Conservation (phyloP, 2,329 filamentous ascomycete species). For the Phaeophleospora eucalypticola region DNA sequence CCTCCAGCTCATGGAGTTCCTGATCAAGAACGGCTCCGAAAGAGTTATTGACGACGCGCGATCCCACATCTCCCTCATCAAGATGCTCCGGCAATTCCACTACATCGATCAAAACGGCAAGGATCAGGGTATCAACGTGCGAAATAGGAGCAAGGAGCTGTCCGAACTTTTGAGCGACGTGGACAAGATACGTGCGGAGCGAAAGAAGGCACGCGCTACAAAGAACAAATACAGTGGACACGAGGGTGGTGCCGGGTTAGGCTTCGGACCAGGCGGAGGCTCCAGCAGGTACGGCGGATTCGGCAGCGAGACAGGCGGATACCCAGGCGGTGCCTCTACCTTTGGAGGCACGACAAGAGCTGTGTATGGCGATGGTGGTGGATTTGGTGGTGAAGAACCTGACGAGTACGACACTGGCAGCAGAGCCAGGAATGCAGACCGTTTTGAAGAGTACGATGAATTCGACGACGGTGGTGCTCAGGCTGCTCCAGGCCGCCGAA, state of each 20-base stretch:
- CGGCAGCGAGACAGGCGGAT: constrained; percentile 65
- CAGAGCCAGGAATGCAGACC: constrained; percentile 55
- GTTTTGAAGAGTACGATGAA: constrained; percentile 97
- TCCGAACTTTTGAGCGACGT: constrained; percentile 91
- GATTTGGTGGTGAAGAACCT: constrained; percentile 73
- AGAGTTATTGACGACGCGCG: constrained; percentile 95
- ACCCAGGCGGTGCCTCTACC: constrained; percentile 37
- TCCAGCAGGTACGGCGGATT: constrained; percentile 79
- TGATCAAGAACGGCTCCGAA: constrained; percentile 97
- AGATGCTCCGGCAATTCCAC: constrained; percentile 98
- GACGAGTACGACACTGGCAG: constrained; percentile 61
- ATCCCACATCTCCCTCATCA: constrained; percentile 88
- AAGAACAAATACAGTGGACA: constrained; percentile 95
- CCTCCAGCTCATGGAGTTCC: constrained; percentile 90
- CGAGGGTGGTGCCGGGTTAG: constrained; percentile 69
- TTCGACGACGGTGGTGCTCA: constrained; percentile 69
- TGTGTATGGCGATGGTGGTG: constrained; percentile 94
- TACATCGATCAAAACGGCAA: constrained; percentile 95
- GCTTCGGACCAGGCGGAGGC: constrained; percentile 51
- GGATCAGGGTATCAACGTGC: constrained; percentile 95
- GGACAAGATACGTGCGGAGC: constrained; percentile 68
- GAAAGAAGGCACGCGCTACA: constrained; percentile 85
- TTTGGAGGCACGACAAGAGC: constrained; percentile 62
- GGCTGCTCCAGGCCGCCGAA: constrained; percentile 51
- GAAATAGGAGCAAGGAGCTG: constrained; percentile 92